Evolutionary conservation across 345 rosid species (phyloP).

Genomic region (Passiflora organensis): DNA sequence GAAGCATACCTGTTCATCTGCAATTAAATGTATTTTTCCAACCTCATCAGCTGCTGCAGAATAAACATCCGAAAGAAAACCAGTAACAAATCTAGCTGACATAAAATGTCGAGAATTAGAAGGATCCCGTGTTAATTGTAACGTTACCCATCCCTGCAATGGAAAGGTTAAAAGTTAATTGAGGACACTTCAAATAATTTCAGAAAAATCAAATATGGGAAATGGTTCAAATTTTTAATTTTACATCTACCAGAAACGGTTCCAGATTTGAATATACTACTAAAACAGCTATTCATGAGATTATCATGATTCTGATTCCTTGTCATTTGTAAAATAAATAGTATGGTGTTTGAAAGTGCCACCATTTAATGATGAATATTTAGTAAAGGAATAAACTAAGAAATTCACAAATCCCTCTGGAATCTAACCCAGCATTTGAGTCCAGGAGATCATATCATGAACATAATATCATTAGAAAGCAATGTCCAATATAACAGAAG

Average conservation of each 20-base stretch:
- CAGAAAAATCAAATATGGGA: slow-evolving; percentile 11
- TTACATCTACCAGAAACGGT: background rate
- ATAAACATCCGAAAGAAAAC: slow-evolving; percentile 85
- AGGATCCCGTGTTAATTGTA: slow-evolving; percentile 82
- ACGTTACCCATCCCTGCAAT: slow-evolving; percentile 79
- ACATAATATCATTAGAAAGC: no score
- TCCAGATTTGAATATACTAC: background rate
- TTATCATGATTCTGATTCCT: no score
- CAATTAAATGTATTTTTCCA: slow-evolving; percentile 78
- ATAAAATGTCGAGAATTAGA: slow-evolving; percentile 54
- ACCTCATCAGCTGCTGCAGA: slow-evolving; percentile 84
- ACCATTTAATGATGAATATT: no score
- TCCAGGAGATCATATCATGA: no score
- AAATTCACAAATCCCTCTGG: no score
- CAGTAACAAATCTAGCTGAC: slow-evolving; percentile 86
- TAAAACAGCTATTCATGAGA: background rate
- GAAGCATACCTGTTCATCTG: slow-evolving; percentile 71
- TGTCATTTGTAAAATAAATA: no score
- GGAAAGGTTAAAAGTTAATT: no score
- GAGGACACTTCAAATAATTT: no score
- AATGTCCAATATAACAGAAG: no score
- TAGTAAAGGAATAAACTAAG: no score
- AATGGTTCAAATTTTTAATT: background rate
- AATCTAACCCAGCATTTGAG: no score
- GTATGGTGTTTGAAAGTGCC: no score